phyloP scores from a whole-genome alignment of 352 stramenopile species.

The Phytophthora litchii region DNA sequence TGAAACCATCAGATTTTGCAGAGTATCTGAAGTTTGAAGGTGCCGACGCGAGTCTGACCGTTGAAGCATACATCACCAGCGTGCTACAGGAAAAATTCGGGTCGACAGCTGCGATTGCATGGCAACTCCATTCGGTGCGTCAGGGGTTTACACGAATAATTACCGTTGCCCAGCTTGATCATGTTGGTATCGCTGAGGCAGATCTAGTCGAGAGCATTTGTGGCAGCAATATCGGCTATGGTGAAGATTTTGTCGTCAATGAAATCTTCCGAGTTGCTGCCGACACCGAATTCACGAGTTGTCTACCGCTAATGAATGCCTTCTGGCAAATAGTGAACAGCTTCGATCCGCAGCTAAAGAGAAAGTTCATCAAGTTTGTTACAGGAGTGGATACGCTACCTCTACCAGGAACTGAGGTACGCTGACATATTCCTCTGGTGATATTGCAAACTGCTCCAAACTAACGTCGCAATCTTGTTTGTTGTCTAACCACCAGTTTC shows the following conservation, averaged over 20 bases:
- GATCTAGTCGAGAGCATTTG: slow-evolving; percentile 53
- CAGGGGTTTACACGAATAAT: slow-evolving; percentile 55
- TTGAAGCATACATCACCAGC: slow-evolving; percentile 55
- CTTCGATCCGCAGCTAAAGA: slow-evolving; percentile 60
- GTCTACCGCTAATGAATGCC: slow-evolving; percentile 34
- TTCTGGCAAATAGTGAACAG: slow-evolving; percentile 66
- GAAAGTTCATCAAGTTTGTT: slow-evolving; percentile 78
- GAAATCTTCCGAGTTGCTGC: slow-evolving; percentile 59
- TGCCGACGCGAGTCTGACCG: slow-evolving; percentile 32
- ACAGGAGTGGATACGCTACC: slow-evolving; percentile 72
- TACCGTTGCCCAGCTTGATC: slow-evolving; percentile 25
- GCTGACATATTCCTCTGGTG: neutral
- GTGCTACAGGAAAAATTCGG: slow-evolving; percentile 61
- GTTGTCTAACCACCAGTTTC: slow-evolving; percentile 44
- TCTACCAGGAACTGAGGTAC: slow-evolving; percentile 66
- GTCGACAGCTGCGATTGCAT: slow-evolving; percentile 41
- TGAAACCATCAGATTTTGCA: slow-evolving; percentile 55
- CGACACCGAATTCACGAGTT: slow-evolving; percentile 64
- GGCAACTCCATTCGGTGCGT: slow-evolving; percentile 55
- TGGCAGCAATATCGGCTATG: slow-evolving; percentile 12
- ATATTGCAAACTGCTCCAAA: neutral
- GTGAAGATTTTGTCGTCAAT: slow-evolving; percentile 48
- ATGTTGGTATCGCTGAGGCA: slow-evolving; percentile 22
- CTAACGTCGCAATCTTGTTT: neutral
- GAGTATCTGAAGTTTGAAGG: slow-evolving; percentile 67